Evolutionary conservation across 1,139 yeast species (phyloP), one percentile per base, ranked within the genome.

Genomic region (Pichia sp.): DNA sequence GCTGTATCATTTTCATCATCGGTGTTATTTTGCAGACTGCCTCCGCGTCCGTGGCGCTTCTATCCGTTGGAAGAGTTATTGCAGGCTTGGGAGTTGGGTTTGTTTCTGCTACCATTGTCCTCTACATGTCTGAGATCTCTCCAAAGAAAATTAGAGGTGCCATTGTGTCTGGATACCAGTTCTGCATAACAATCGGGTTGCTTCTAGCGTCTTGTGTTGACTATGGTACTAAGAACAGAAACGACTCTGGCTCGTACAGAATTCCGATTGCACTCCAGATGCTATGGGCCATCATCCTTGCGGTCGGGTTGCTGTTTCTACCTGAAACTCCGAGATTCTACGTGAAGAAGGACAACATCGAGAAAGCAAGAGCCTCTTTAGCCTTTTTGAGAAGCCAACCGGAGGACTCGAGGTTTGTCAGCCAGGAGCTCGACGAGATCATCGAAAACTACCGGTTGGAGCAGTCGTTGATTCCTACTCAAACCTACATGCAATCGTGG

Each of bases 281-380:
- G 55, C 68, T 81, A 58, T 81, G 82, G 74, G 80, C 84, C 16
- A 62, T 81, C 8, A 69, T 84, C 57, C 71, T 84, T 60, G 74
- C 77, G 49, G 64, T 67, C 53, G 87, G 86, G 65, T 77, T 83
- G 76, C 66, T 80, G 54, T 70, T 75, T 60, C 74, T 84, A 70
- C 89, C 90, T 32, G 90, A 85, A 66, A 80, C 88, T 11, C 90
- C 90, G 56, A 78, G 90, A 72, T 84, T 77, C 73, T 80, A 67
- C 64, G 76, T 83, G 53, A 75, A 77, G 23, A 79, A 74, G 58
- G 75, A 74, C 46, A 66, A 72, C 40, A 68, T 75, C 58, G 77
- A 70, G 29, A 62, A 73, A 46, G 88, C 88, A 45, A 72, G 77
- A 41, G 59, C 65, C 29, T 71, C 79, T 50, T 72, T 83, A 55